These are phyloP conservation scores for Botryotinia convoluta DNA, from an alignment of 2,329 filamentous ascomycete species.

Conservation along the genomic window DNA sequence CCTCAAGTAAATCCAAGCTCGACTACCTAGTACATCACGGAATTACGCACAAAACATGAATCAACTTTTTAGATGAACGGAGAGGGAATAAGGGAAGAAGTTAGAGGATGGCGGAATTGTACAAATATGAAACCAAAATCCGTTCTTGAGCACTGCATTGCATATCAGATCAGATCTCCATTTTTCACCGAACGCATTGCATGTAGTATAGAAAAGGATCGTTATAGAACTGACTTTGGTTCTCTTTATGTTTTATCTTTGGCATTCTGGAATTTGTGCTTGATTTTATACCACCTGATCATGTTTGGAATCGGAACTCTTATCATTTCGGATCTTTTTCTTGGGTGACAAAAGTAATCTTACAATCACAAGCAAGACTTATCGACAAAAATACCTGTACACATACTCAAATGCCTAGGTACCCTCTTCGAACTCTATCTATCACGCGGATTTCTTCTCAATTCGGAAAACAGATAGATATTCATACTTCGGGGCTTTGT, in stretches of 20 bases:
- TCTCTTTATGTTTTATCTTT: neutral
- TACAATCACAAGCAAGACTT: conserved; percentile 13
- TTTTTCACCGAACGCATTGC: conserved; percentile 30
- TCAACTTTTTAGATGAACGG: conserved; percentile 23
- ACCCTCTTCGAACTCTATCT: neutral
- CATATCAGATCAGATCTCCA: conserved; percentile 27
- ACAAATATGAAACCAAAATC: conserved; percentile 29
- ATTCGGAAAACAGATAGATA: neutral
- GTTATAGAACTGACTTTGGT: conserved; percentile 21
- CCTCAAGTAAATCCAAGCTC: conserved; percentile 69
- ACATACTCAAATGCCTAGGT: conserved; percentile 1
- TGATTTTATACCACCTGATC: neutral
- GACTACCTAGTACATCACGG: conserved; percentile 16
- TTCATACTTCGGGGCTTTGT: neutral
- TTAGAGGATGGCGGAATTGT: conserved; percentile 26
- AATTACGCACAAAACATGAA: conserved; percentile 18
- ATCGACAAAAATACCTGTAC: neutral
- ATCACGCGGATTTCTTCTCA: neutral
- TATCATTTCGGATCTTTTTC: neutral
- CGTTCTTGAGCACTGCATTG: conserved; percentile 35
- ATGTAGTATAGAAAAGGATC: conserved; percentile 38
- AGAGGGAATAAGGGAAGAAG: conserved; percentile 24
- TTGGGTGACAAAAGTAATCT: neutral
- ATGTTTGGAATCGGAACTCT: neutral
- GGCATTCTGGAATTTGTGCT: neutral